Evolutionary conservation across 768 basidiomycete genomes (phyloP).

Genomic region (Sistotremastrum niveocremeum): DNA sequence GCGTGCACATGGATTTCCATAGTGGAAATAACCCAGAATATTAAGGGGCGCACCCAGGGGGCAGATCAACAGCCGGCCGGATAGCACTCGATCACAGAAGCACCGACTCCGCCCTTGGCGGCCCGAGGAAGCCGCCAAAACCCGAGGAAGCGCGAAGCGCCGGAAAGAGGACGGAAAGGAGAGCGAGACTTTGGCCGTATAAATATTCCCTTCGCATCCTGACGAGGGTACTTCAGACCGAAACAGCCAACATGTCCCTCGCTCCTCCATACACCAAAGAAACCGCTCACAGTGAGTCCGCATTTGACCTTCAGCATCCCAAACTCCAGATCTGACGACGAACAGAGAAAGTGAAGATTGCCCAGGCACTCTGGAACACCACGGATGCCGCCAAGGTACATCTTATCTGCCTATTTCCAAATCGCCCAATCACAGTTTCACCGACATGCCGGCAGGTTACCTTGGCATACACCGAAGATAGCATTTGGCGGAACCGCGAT

Average conservation of each 20-base stretch:
- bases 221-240: too few species aligned
- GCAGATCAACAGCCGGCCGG: too few species aligned
- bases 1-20: too few species aligned
- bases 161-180: too few species aligned
- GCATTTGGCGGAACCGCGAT: slow-evolving; percentile 44
- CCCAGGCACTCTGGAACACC: slow-evolving; percentile 39
- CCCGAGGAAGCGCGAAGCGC: too few species aligned
- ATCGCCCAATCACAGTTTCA: slow-evolving; percentile 6
- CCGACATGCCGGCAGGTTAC: slow-evolving; percentile 17
- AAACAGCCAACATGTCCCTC: not conserved
- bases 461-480: slow-evolving; percentile 37
- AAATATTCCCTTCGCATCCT: too few species aligned
- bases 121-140: too few species aligned
- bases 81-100: too few species aligned
- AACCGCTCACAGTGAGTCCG: slow-evolving; percentile 12
- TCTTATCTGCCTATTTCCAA: not conserved
- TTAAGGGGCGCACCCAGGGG: too few species aligned
- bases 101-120: too few species aligned
- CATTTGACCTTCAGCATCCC: not conserved
- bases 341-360: slow-evolving; percentile 33
- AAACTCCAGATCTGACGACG: not conserved
- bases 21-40: too few species aligned
- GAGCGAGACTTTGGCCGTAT: too few species aligned
- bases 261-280: slow-evolving; percentile 15
- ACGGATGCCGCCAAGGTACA: slow-evolving; percentile 10